These are phyloP conservation scores for Aureobasidium sp. DNA, from an alignment of 2,329 filamentous ascomycete genomes.

Conservation along the genomic window DNA sequence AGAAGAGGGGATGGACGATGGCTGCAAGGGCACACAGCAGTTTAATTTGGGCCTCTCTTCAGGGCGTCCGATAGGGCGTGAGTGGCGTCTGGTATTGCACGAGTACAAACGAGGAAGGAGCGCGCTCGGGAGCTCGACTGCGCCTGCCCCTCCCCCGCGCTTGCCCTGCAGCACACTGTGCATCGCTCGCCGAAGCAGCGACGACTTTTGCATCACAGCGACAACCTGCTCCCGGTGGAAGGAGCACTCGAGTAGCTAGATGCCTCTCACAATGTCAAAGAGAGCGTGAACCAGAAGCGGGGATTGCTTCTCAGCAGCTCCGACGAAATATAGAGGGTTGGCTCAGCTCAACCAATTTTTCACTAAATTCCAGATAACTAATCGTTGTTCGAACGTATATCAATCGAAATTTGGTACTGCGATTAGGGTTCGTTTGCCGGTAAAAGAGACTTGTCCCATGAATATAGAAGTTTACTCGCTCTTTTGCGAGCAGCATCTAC, in stretches of 20 bases:
- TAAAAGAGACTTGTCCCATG: not conserved
- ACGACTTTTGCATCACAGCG: not conserved
- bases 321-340: not conserved
- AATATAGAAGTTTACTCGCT: not conserved
- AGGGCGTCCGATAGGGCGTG: constrained; percentile 6
- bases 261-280: not conserved
- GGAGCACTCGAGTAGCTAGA: not conserved
- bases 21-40: not conserved
- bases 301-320: not conserved
- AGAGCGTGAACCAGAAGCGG: not conserved
- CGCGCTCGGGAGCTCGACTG: constrained; percentile 3
- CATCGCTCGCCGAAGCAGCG: constrained; percentile 1
- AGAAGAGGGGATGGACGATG: not conserved
- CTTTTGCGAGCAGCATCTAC: not conserved
- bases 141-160: constrained; percentile 11
- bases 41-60: not conserved
- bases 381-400: not conserved
- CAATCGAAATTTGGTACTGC: not conserved
- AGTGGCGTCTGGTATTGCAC: not conserved
- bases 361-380: not conserved
- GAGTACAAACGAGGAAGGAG: constrained; percentile 11
- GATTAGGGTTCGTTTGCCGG: not conserved
- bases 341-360: not conserved
- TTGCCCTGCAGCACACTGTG: constrained; percentile 9
- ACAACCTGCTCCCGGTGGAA: not conserved